These are phyloP conservation scores for Scenedesmus sp. DNA, from an alignment of 163 green algal species.

Conservation along the genomic window DNA sequence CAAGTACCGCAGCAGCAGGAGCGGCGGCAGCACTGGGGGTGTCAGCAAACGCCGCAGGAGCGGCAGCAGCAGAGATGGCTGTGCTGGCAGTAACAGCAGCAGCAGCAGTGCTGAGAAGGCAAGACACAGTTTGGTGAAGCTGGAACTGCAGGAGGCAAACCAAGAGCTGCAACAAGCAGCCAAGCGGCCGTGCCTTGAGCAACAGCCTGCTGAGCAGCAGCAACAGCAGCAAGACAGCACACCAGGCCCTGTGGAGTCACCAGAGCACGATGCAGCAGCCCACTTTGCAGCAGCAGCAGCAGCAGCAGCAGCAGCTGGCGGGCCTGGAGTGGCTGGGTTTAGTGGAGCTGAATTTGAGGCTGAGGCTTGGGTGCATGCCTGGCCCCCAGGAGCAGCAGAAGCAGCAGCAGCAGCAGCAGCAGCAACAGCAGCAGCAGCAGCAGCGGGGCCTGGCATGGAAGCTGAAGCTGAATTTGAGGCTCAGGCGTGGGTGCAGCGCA, in stretches of 20 bases:
- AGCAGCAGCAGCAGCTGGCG: background rate
- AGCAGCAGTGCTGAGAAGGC: background rate
- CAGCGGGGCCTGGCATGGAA: background rate
- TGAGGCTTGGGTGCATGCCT: slow-evolving; percentile 41
- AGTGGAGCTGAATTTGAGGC: slow-evolving; percentile 20
- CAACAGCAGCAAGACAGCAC: background rate
- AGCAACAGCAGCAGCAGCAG: slow-evolving; percentile 11
- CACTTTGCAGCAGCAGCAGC: background rate
- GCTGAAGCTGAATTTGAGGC: slow-evolving; percentile 25
- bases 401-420: background rate
- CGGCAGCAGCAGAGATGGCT: background rate
- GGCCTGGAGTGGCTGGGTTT: background rate
- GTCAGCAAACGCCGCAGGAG: background rate
- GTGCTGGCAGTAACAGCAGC: background rate
- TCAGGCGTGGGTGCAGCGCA: slow-evolving; percentile 50
- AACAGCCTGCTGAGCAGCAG: background rate
- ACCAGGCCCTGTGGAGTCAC: background rate
- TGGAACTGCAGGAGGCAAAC: background rate
- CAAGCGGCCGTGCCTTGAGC: background rate
- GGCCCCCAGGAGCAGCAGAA: background rate
- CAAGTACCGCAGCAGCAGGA: background rate
- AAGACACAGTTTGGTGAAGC: background rate
- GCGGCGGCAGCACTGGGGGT: background rate
- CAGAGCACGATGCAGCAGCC: background rate
- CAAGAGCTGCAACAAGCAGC: background rate